A percentile compares a stretch with the other conserved stretches of the same genome.
phyloP scores from a whole-genome alignment of 306 rosid species.

The Citrullus amarus region DNA sequence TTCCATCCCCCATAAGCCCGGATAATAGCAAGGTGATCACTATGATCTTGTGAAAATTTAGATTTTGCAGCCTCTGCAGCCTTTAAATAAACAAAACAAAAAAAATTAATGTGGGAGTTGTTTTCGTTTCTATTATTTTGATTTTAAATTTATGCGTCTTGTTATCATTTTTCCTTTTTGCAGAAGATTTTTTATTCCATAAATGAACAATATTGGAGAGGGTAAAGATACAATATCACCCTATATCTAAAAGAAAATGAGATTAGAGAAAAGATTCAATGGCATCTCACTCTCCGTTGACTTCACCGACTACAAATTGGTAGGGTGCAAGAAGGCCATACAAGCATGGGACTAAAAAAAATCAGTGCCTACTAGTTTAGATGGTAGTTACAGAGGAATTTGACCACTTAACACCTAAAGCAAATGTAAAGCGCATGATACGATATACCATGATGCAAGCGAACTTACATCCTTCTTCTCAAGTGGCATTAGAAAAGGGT shows the following conservation, averaged over 20 bases:
- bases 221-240: background rate
- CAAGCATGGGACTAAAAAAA: background rate
- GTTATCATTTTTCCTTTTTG: background rate
- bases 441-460: background rate
- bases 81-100: constrained; percentile 31
- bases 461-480: constrained; percentile 86
- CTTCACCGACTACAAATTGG: background rate
- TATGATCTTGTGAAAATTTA: constrained; percentile 60
- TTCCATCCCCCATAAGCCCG: constrained; percentile 84
- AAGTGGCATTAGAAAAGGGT: constrained; percentile 75
- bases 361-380: background rate
- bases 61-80: constrained; percentile 93
- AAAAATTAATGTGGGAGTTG: constrained; percentile 8
- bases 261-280: background rate
- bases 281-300: background rate
- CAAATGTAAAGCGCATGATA: background rate
- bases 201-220: background rate
- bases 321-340: background rate
- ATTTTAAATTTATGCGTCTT: background rate
- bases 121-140: background rate
- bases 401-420: background rate
- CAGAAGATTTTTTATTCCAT: background rate
- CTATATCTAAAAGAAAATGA: background rate
- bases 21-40: constrained; percentile 91
- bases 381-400: background rate